These are phyloP conservation scores for Sarocladium kiliense DNA, from an alignment of 2,329 filamentous ascomycete species.

Conservation along the genomic window DNA sequence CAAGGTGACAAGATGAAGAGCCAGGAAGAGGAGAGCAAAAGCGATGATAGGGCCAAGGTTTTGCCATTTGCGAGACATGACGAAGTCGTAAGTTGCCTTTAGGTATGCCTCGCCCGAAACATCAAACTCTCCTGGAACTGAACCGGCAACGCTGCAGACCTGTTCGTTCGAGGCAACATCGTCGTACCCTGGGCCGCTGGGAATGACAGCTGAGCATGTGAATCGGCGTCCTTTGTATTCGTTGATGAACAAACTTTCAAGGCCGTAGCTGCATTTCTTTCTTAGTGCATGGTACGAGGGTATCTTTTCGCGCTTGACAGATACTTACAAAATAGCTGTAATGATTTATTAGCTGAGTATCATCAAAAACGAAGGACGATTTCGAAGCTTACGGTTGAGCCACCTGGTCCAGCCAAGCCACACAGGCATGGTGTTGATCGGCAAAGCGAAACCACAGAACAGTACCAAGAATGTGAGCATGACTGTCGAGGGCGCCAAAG, in stretches of 20 bases:
- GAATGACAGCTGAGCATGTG: constrained; percentile 40
- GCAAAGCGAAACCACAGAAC: constrained; percentile 41
- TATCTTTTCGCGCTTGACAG: neutral
- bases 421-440: constrained; percentile 37
- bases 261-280: constrained; percentile 55
- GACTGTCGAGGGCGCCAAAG: constrained; percentile 22
- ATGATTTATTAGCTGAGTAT: neutral
- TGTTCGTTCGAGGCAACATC: constrained; percentile 18
- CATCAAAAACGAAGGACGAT: constrained; percentile 22
- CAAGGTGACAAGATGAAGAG: constrained; percentile 57
- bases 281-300: neutral
- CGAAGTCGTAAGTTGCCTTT: neutral
- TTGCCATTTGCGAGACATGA: constrained; percentile 39
- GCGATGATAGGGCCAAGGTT: constrained; percentile 62
- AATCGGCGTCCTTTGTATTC: constrained; percentile 55
- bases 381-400: constrained; percentile 55
- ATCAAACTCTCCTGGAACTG: neutral
- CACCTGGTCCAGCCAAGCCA: constrained; percentile 53
- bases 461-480: constrained; percentile 35
- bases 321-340: neutral
- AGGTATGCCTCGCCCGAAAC: constrained; percentile 6
- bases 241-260: constrained; percentile 64
- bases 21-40: constrained; percentile 58
- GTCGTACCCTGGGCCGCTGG: constrained; percentile 19
- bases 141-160: constrained; percentile 28